Base-by-base conservation (phyloP, 1,284 basidiomycete species). In the Thecaphora thlaspeos region DNA sequence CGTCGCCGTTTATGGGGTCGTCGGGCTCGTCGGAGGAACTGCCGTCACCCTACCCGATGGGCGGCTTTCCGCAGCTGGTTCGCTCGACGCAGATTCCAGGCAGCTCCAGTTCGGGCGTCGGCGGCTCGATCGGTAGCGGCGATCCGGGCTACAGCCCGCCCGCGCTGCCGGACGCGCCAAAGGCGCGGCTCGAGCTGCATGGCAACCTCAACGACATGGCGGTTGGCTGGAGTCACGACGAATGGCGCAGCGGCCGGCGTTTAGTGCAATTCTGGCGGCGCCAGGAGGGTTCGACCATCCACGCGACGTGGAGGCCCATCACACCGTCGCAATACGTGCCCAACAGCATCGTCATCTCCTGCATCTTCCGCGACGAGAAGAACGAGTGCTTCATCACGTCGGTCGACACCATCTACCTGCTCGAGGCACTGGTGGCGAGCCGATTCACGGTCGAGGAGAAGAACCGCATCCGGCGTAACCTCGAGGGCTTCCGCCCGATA, bases 381-480 rank as follows among this genome's bases (percentile, higher is more conserved):
- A 85, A 87, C 65, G 82, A 85, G 22, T 93, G 86, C 80, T 93
- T 86, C 78, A 66, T 92, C 63, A 97, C 93, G 14, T 94, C 91
- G 0, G 93, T 96, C 59, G 93, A 97, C 78, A 87, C 91, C 75
- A 94, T 97, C 75, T 90, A 88, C 76, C 83, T 96, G 17, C 84
- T 97, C 47, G 91, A 96, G 80, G 86, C 87, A 14, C 83, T 97
- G 41, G 88, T 92, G 28, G 88, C 87, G 23, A 84, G 85, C 37
- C 83, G 87, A 43, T 94, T 95, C 75, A 87, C 87, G 19, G 89
- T 94, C 39, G 91, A 94, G 78, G 93, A 96, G 82, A 96, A 95
- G 83, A 96, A 96, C 75, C 84, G 93, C 38, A 95, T 96, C 68
- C 83, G 94, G 48, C 84, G 93, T 51, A 96, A 96, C 78, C 82